Conservation (phyloP, 371 early-diverging fungal genomes). For the Zychaea mexicana region DNA sequence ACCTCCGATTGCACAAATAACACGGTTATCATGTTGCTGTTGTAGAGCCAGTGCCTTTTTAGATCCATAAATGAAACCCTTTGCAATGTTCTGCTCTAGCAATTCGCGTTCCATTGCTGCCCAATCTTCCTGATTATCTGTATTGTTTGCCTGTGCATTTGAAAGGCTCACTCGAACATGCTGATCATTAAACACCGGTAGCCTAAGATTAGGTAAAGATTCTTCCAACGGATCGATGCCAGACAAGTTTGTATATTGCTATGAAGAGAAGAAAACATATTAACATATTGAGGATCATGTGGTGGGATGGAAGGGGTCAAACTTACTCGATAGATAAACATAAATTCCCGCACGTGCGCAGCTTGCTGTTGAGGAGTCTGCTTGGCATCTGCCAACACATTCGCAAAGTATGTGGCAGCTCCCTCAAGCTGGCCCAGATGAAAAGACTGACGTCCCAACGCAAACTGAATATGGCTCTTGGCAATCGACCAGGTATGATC, state of each 20-base stretch:
- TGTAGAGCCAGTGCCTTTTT: slow-evolving; percentile 45
- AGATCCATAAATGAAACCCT: slow-evolving; percentile 37
- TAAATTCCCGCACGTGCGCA: slow-evolving; percentile 75
- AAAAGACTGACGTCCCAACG: slow-evolving; percentile 78
- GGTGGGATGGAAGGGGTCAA: no score
- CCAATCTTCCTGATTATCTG: slow-evolving; percentile 59
- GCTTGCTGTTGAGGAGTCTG: slow-evolving; percentile 73
- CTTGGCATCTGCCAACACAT: slow-evolving; percentile 65
- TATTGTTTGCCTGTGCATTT: slow-evolving; percentile 39
- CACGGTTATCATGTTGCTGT: slow-evolving; percentile 55
- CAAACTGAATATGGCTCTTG: slow-evolving; percentile 86
- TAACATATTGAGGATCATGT: neutral
- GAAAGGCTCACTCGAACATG: slow-evolving; percentile 51
- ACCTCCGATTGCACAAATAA: slow-evolving; percentile 76
- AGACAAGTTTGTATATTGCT: slow-evolving; percentile 47
- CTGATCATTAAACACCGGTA: slow-evolving; percentile 54
- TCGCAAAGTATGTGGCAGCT: slow-evolving; percentile 63
- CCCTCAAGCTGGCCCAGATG: slow-evolving; percentile 62
- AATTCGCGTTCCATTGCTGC: slow-evolving; percentile 63
- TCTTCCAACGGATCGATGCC: slow-evolving; percentile 45
- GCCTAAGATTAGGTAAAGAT: slow-evolving; percentile 41
- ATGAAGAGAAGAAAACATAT: neutral
- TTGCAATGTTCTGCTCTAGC: slow-evolving; percentile 51
- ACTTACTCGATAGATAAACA: slow-evolving; percentile 72
- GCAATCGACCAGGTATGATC: slow-evolving; percentile 76